phyloP scores from a whole-genome alignment of 2,329 filamentous ascomycete genomes.

The Didymella exigua region DNA sequence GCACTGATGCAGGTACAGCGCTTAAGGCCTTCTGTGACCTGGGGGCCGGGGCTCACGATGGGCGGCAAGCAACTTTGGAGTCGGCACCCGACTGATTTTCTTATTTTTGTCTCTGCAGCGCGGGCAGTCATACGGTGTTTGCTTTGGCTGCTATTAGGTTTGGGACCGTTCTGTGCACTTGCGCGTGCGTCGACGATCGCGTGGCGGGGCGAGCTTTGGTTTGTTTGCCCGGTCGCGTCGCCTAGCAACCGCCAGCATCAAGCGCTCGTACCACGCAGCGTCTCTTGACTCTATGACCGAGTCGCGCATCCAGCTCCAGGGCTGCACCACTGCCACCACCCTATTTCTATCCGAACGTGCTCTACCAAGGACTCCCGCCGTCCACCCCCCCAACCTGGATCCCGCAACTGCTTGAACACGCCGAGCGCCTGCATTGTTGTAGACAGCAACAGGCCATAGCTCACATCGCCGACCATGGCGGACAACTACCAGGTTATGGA shows the following conservation, averaged over 20 bases:
- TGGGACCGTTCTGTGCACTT: conserved; percentile 1
- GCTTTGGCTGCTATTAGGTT: no score
- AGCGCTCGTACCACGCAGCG: not conserved
- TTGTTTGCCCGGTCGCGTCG: conserved; percentile 40
- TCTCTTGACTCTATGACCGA: not conserved
- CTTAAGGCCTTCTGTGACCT: not conserved
- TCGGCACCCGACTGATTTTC: not conserved
- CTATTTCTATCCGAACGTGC: conserved; percentile 38
- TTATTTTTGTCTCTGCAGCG: not conserved
- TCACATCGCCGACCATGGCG: conserved; percentile 63
- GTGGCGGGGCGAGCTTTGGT: conserved; percentile 27
- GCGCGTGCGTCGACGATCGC: conserved; percentile 11
- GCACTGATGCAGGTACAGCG: conserved; percentile 21
- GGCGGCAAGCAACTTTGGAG: not conserved
- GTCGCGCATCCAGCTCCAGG: conserved; percentile 1
- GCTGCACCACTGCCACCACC: conserved; percentile 23
- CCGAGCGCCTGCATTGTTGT: conserved; percentile 28
- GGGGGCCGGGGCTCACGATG: not conserved
- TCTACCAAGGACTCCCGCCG: conserved; percentile 31
- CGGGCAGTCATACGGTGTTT: not conserved
- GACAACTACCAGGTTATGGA: conserved; percentile 93
- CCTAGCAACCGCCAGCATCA: conserved; percentile 22
- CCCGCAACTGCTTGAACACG: conserved; percentile 13
- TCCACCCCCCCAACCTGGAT: conserved; percentile 32
- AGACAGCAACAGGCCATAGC: conserved; percentile 20